Conservation (phyloP, 1,139 yeast species). For the Yamadazyma aaseri region DNA sequence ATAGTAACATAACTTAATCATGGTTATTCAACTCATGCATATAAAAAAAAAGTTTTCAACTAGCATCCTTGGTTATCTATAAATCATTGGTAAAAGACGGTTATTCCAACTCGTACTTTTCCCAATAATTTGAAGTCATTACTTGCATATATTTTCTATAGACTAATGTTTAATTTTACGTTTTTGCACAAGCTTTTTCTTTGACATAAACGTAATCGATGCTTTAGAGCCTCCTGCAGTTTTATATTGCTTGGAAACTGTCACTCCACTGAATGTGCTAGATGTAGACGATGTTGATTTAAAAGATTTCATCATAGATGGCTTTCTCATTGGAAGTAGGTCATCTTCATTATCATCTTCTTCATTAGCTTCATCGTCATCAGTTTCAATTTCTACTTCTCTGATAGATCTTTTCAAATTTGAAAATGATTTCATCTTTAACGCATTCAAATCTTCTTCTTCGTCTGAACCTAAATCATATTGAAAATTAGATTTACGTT, state of each 20-base stretch:
- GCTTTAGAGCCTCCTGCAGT: constrained; percentile 59
- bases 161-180: constrained; percentile 9
- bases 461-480: constrained; percentile 31
- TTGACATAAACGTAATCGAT: constrained; percentile 55
- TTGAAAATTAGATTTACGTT: constrained; percentile 33
- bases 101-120: too few relatives aligned
- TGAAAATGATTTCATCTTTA: constrained; percentile 47
- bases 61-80: too few relatives aligned
- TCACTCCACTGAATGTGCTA: constrained; percentile 53
- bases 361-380: constrained; percentile 15
- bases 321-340: constrained; percentile 39
- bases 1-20: constrained; percentile 12
- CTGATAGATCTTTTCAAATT: constrained; percentile 17
- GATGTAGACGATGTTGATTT: constrained; percentile 33
- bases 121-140: too few relatives aligned
- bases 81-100: too few relatives aligned
- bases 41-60: too few relatives aligned
- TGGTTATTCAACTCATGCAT: constrained; percentile 2
- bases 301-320: constrained; percentile 51
- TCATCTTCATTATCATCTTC: constrained; percentile 29
- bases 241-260: constrained; percentile 54
- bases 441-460: constrained; percentile 44
- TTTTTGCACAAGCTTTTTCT: constrained; percentile 18
- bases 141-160: constrained; percentile 1
- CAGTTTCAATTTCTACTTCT: constrained; percentile 19